phyloP scores from a whole-genome alignment of 192 early-diverging fungal species.

The Phlyctochytrium arcticum region DNA sequence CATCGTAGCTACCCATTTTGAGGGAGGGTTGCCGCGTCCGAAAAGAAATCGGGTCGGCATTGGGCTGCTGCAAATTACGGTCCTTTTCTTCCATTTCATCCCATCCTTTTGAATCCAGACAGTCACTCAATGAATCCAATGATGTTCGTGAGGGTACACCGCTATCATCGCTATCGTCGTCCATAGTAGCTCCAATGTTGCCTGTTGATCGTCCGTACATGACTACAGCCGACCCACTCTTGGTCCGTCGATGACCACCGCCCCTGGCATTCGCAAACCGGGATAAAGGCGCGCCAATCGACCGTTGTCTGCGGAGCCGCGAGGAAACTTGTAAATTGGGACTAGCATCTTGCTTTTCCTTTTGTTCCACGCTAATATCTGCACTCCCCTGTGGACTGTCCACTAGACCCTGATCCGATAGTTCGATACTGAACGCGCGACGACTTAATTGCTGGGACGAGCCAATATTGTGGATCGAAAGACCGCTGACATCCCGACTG shows the following conservation, averaged over 20 bases:
- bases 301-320: background rate
- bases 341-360: too few species aligned
- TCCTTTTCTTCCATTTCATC: slow-evolving; percentile 11
- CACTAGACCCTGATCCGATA: background rate
- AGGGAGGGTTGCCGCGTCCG: background rate
- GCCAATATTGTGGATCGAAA: background rate
- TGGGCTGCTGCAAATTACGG: background rate
- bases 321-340: background rate
- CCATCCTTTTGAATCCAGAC: slow-evolving; percentile 12
- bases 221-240: slow-evolving; percentile 13
- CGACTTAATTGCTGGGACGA: background rate
- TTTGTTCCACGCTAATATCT: background rate
- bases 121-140: slow-evolving; percentile 8
- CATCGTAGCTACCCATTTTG: background rate
- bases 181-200: background rate
- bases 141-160: slow-evolving; percentile 1
- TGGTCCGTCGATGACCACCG: slow-evolving; percentile 15
- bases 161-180: too few species aligned
- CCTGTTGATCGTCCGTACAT: background rate
- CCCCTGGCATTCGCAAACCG: background rate
- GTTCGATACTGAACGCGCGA: background rate
- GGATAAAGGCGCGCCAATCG: background rate
- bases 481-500: background rate
- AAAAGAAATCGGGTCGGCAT: too few species aligned
- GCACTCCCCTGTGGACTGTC: background rate